phyloP scores from a whole-genome alignment of 2,329 filamentous ascomycete species.

The Leptographium galeiforme region DNA sequence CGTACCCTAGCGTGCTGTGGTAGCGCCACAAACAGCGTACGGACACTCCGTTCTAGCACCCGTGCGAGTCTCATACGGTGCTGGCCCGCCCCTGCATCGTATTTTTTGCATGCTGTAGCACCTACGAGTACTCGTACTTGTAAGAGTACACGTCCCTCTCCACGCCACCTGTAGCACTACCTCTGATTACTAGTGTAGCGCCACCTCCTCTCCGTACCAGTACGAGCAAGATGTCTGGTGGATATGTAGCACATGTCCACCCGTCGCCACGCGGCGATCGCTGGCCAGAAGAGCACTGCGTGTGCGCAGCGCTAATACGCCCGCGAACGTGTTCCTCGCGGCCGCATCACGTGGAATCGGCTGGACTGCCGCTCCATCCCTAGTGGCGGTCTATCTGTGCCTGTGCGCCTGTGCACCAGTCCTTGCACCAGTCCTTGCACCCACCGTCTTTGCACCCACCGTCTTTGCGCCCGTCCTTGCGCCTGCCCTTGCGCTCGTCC shows the following conservation, averaged over 20 bases:
- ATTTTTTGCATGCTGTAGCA: too few relatives aligned
- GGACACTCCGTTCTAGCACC: too few relatives aligned
- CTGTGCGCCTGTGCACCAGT: not conserved
- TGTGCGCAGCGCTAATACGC: not conserved
- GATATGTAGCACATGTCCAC: not conserved
- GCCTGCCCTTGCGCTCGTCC: not conserved
- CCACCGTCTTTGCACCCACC: not conserved
- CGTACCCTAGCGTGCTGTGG: not conserved
- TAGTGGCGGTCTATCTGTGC: constrained; percentile 8
- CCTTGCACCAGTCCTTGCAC: not conserved
- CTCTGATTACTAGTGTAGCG: too few relatives aligned
- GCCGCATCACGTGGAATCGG: constrained; percentile 2
- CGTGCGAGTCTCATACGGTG: not conserved
- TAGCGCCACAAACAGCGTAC: not conserved
- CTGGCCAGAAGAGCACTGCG: not conserved
- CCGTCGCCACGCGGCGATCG: constrained; percentile 5
- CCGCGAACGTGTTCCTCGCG: not conserved
- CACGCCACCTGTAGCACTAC: too few relatives aligned
- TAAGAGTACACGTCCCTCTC: too few relatives aligned
- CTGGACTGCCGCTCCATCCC: not conserved
- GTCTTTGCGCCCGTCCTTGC: too few relatives aligned
- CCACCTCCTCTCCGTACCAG: too few relatives aligned
- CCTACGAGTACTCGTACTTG: too few relatives aligned
- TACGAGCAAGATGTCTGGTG: too few relatives aligned
- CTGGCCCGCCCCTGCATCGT: too few relatives aligned